Conservation (phyloP, 192 early-diverging fungal species). For the Coemansia furcata region DNA sequence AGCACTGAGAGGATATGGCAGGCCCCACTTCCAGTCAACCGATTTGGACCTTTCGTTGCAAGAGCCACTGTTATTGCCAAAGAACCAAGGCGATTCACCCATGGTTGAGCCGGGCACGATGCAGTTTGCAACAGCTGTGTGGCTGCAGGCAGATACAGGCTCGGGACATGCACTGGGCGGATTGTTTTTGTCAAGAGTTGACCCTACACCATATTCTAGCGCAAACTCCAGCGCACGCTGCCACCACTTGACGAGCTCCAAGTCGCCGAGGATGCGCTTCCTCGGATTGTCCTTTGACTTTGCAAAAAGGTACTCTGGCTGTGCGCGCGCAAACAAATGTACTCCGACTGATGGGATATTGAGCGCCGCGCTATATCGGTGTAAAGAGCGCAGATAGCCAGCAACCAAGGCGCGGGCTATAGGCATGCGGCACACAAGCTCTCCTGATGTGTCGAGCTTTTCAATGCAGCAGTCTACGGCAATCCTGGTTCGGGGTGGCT, state of each 20-base stretch:
- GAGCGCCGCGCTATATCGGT: conserved; percentile 15
- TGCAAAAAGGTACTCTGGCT: conserved; percentile 84
- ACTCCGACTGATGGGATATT: conserved; percentile 24
- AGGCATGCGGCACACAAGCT: conserved; percentile 21
- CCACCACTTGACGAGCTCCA: conserved; percentile 77
- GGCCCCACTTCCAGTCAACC: conserved; percentile 41
- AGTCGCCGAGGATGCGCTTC: conserved; percentile 66
- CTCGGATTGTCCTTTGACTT: conserved; percentile 60
- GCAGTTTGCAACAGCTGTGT: conserved; percentile 17
- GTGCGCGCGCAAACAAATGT: conserved; percentile 78
- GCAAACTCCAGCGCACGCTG: conserved; percentile 47
- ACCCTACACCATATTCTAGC: background rate
- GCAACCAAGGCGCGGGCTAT: conserved; percentile 30
- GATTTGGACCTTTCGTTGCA: background rate
- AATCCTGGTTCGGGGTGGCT: background rate
- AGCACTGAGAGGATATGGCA: conserved; percentile 17
- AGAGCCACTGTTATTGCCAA: conserved; percentile 1
- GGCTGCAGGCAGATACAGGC: background rate
- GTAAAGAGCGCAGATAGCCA: conserved; percentile 38
- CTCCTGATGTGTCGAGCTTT: conserved; percentile 48
- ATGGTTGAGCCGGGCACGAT: conserved; percentile 32
- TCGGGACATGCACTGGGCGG: background rate
- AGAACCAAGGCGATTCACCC: conserved; percentile 18
- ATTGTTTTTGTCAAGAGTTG: conserved; percentile 10
- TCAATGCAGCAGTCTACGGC: conserved; percentile 41